Conservation (phyloP, 2,329 filamentous ascomycete species). For the Exophiala bonariae region DNA sequence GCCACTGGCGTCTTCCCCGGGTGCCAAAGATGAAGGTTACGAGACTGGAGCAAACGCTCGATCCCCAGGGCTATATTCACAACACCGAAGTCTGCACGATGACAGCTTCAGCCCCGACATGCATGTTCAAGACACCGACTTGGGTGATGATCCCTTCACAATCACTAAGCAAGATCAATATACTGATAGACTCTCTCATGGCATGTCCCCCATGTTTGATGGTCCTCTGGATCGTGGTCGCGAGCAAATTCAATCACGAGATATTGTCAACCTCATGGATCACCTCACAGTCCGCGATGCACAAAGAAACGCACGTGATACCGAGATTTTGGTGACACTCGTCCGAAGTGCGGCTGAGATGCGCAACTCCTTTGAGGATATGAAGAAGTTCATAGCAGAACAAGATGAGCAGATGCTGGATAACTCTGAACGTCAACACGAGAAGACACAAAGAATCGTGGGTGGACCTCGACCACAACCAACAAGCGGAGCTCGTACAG, state of each 20-base stretch:
- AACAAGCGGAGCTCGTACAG: constrained; percentile 57
- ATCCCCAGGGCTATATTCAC: constrained; percentile 24
- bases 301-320: constrained; percentile 92
- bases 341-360: constrained; percentile 94
- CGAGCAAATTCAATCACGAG: constrained; percentile 90
- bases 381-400: constrained; percentile 87
- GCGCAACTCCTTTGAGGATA: constrained; percentile 92
- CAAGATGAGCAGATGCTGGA: constrained; percentile 88
- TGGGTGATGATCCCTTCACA: constrained; percentile 66
- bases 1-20: constrained; percentile 55
- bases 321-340: constrained; percentile 90
- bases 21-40: constrained; percentile 83
- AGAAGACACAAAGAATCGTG: constrained; percentile 79
- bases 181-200: constrained; percentile 86
- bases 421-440: constrained; percentile 82
- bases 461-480: constrained; percentile 85
- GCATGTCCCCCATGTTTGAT: constrained; percentile 91
- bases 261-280: constrained; percentile 97
- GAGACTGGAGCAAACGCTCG: constrained; percentile 65
- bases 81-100: constrained; percentile 11
- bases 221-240: constrained; percentile 82
- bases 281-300: constrained; percentile 97
- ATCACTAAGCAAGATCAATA: constrained; percentile 59
- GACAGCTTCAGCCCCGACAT: constrained; percentile 16
- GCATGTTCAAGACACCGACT: constrained; percentile 2